phyloP scores from a whole-genome alignment of 306 rosid genomes.

The Dalbergia oliveri region DNA sequence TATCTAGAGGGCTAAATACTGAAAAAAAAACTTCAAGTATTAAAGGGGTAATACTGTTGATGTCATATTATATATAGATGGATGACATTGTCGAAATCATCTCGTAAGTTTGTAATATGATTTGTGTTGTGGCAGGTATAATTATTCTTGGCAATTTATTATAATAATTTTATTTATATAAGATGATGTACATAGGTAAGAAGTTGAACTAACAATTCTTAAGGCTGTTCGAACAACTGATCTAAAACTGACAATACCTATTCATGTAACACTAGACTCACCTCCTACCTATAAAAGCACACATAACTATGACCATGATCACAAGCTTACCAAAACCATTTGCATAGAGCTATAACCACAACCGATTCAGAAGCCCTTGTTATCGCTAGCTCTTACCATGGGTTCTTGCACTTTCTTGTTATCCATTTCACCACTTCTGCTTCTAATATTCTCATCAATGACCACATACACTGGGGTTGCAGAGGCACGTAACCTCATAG shows the following conservation, averaged over 20 bases:
- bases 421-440: constrained; percentile 41
- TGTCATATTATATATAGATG: not conserved
- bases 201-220: not conserved
- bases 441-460: constrained; percentile 45
- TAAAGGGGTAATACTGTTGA: too few relatives aligned
- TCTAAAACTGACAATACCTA: not conserved
- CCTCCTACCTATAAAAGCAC: constrained; percentile 47
- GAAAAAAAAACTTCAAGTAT: too few relatives aligned
- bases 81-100: not conserved
- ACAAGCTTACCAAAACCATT: constrained; percentile 2
- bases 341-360: not conserved
- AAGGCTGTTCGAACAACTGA: not conserved
- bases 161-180: too few relatives aligned
- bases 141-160: too few relatives aligned
- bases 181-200: not conserved
- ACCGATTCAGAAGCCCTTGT: not conserved
- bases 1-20: too few relatives aligned
- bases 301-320: not conserved
- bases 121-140: not conserved
- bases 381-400: constrained; percentile 46
- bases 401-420: constrained; percentile 38
- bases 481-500: constrained; percentile 51
- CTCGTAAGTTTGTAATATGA: not conserved
- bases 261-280: not conserved
- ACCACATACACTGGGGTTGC: constrained; percentile 38